Conservation (phyloP, 108 stramenopile genomes). For the Aurantiochytrium sp. region DNA sequence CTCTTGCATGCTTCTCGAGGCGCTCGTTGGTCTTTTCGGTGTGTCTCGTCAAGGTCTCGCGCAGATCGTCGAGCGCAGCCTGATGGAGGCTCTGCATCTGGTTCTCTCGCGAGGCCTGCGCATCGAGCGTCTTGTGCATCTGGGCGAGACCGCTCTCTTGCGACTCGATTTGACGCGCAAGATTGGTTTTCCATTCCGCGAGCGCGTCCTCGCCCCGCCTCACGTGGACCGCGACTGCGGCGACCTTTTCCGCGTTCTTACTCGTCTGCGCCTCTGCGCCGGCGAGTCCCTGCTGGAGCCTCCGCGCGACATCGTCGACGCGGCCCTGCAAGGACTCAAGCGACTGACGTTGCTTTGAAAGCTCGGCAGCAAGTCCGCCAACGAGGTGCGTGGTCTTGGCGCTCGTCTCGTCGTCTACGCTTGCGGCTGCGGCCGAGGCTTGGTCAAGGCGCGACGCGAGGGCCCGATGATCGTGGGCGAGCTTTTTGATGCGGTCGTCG, state of each 20-base stretch:
- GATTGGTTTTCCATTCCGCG: not conserved
- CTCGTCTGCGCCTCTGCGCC: not conserved
- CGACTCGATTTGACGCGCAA: not conserved
- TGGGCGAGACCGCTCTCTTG: not conserved
- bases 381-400: not conserved
- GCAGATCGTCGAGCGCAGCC: not conserved
- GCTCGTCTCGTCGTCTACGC: not conserved
- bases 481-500: not conserved
- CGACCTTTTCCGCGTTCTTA: not conserved
- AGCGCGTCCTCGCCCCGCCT: not conserved
- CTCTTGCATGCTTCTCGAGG: not conserved
- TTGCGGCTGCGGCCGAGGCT: not conserved
- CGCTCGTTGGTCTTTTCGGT: not conserved
- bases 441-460: not conserved
- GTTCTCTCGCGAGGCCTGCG: not conserved
- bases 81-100: not conserved
- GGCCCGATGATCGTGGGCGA: not conserved
- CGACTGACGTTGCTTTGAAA: too few species aligned
- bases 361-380: too few species aligned
- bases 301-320: too few species aligned
- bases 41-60: not conserved
- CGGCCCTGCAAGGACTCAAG: too few species aligned
- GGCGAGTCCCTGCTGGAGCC: not conserved
- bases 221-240: not conserved
- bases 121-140: not conserved